Evolutionary conservation across 371 early-diverging fungal genomes (phyloP), one percentile per base, ranked within the genome.

Genomic region (Zychaea mexicana): DNA sequence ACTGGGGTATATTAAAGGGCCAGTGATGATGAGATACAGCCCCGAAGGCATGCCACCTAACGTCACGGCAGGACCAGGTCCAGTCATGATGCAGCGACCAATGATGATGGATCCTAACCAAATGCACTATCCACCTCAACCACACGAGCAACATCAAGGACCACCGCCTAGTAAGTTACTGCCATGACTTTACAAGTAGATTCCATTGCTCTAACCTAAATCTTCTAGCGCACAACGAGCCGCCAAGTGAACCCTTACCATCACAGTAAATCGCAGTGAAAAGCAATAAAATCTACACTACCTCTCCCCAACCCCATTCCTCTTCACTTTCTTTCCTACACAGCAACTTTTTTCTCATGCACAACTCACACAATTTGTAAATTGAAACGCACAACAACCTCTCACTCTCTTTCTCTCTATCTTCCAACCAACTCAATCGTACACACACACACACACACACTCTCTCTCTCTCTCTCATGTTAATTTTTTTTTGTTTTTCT

Each of bases 1-100:
- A n/a, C n/a, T n/a, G n/a, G n/a, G 10, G 9, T 57, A 31, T 52
- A 38, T 64, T 57, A 80, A 78, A 10, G 72, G 65, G 15, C 82
- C 79, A 3, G 74, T 85, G 73, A 79, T 83, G 77, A 78, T 85
- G 79, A 76, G 79, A 3, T 85, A 85, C n/a, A n/a, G n/a, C n/a
- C n/a, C n/a, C 56, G 74, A 83, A 8, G 81, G 81, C 78, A 78
- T 81, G 72, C 64, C 66, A 28, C 74, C 71, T 22, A 76, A 77
- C 36, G 33, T 53, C 15, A 53, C 58, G 6, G 36, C 52, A 8
- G 47, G 60, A 21, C 55, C 54, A 38, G 65, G 68, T 17, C 72
- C 62, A 21, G 66, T 67, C 2, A 77, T 77, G 71, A 67, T 77
- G 64, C 72, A 72, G 60, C 24, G 77, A 63, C 77, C 77, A 28